Percentiles rank a stretch among this genome's conserved stretches.
These are phyloP conservation scores for Boechera divaricarpa DNA, from an alignment of 345 rosid genomes.

Conservation along the genomic window DNA sequence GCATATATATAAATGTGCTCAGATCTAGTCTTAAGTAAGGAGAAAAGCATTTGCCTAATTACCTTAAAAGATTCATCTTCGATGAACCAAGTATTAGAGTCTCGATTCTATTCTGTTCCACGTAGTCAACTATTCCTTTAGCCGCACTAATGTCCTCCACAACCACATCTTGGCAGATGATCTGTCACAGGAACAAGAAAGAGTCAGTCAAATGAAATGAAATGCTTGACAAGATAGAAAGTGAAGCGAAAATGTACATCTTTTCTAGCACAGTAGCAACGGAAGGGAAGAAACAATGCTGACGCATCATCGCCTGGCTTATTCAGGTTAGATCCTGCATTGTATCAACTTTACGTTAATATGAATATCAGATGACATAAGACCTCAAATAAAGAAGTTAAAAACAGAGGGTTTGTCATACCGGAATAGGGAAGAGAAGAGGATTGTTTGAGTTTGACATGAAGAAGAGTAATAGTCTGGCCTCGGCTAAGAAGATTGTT, in stretches of 20 bases:
- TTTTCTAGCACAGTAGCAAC: slow-evolving; percentile 80
- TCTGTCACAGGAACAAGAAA: slow-evolving; percentile 49
- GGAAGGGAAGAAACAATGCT: slow-evolving; percentile 82
- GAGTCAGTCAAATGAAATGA: neutral
- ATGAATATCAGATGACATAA: neutral
- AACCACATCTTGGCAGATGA: slow-evolving; percentile 61
- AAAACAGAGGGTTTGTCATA: slow-evolving; percentile 22
- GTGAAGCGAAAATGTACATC: slow-evolving; percentile 53
- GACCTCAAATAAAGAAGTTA: neutral
- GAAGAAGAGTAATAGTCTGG: slow-evolving; percentile 68
- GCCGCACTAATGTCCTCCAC: slow-evolving; percentile 61
- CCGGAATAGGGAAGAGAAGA: slow-evolving; percentile 50
- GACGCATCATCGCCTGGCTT: slow-evolving; percentile 50
- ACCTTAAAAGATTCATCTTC: slow-evolving; percentile 69
- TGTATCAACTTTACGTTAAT: neutral
- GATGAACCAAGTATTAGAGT: slow-evolving; percentile 65
- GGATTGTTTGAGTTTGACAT: slow-evolving; percentile 55
- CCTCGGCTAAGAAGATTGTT: slow-evolving; percentile 64
- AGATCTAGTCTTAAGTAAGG: neutral
- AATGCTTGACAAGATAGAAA: neutral
- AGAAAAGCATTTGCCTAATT: slow-evolving; percentile 30
- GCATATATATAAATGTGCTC: slow-evolving; percentile 16
- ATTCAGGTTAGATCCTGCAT: slow-evolving; percentile 43
- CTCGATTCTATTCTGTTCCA: slow-evolving; percentile 43
- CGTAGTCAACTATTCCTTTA: slow-evolving; percentile 63